Evolutionary conservation across 2,329 filamentous ascomycete species (phyloP).

Genomic region (Sporothrix mexicana): DNA sequence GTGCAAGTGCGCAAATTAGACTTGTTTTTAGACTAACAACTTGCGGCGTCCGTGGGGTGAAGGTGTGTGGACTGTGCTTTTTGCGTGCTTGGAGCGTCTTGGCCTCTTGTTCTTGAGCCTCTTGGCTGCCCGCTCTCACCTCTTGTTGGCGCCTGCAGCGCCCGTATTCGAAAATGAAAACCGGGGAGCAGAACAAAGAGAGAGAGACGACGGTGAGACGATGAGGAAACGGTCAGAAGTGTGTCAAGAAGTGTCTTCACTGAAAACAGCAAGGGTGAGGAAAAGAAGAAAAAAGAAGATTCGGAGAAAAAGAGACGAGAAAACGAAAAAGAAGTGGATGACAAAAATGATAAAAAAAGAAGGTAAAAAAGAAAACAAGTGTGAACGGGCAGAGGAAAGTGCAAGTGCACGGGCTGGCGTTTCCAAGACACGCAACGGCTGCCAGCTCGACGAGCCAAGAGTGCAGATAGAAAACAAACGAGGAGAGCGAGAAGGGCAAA

Average conservation of each 20-base stretch:
- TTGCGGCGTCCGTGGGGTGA: not conserved
- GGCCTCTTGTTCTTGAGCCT: too few species aligned
- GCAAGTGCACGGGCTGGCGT: conserved; percentile 20
- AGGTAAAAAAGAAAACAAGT: not conserved
- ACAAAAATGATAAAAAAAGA: not conserved
- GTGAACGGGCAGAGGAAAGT: not conserved
- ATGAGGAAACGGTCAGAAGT: not conserved
- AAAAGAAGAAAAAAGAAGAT: not conserved
- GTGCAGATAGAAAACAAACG: not conserved
- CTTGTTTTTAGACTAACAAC: not conserved
- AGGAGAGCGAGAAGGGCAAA: not conserved
- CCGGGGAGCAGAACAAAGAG: not conserved
- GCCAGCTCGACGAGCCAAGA: not conserved
- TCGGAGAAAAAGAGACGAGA: not conserved
- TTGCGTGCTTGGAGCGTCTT: too few species aligned
- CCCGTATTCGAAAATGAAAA: not conserved
- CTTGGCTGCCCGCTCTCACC: not conserved
- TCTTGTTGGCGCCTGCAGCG: not conserved
- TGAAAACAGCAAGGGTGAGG: not conserved
- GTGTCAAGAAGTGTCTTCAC: not conserved
- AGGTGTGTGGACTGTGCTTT: too few species aligned
- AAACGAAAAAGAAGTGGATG: not conserved
- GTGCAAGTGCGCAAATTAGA: conserved; percentile 21
- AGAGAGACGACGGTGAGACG: not conserved
- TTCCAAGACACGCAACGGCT: not conserved